Evolutionary conservation across 352 stramenopile species (phyloP).

Genomic region (Phytophthora sojae): DNA sequence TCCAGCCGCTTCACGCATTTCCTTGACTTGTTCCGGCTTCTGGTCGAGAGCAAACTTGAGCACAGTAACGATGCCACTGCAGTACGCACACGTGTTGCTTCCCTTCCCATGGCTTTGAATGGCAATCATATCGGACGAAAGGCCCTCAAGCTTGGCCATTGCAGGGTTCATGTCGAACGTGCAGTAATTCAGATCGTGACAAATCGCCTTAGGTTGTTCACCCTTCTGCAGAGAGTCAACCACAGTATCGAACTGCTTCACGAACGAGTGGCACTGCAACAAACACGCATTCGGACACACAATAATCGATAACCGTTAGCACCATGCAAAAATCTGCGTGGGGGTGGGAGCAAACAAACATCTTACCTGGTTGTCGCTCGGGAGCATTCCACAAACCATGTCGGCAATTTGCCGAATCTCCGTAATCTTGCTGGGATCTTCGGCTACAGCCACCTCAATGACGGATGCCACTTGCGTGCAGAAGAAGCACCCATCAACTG

Average conservation of each 20-base stretch:
- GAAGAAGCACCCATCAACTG: conserved; percentile 67
- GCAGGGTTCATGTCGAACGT: conserved; percentile 22
- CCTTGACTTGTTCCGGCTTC: conserved; percentile 66
- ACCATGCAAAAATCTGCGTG: neutral
- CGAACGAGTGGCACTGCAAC: conserved; percentile 65
- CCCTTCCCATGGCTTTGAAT: conserved; percentile 11
- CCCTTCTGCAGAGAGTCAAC: conserved; percentile 75
- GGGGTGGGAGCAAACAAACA: neutral
- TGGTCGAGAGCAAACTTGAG: conserved; percentile 63
- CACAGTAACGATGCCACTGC: conserved; percentile 68
- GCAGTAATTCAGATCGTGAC: conserved; percentile 73
- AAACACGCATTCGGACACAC: neutral
- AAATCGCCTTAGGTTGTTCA: conserved; percentile 65
- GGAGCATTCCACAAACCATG: conserved; percentile 66
- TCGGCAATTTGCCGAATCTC: conserved; percentile 72
- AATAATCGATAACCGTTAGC: conserved; percentile 4
- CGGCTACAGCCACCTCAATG: conserved; percentile 58
- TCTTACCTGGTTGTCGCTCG: conserved; percentile 65
- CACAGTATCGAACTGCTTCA: conserved; percentile 67
- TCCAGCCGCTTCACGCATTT: conserved; percentile 67
- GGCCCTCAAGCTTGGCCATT: conserved; percentile 24
- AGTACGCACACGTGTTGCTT: conserved; percentile 67
- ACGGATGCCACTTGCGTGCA: conserved; percentile 72
- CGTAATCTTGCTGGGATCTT: conserved; percentile 61
- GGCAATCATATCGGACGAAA: conserved; percentile 19